Percentiles rank a stretch among this genome's conserved stretches.
These are phyloP conservation scores for Sophora flavescens DNA, from an alignment of 306 rosid genomes.

Conservation along the genomic window DNA sequence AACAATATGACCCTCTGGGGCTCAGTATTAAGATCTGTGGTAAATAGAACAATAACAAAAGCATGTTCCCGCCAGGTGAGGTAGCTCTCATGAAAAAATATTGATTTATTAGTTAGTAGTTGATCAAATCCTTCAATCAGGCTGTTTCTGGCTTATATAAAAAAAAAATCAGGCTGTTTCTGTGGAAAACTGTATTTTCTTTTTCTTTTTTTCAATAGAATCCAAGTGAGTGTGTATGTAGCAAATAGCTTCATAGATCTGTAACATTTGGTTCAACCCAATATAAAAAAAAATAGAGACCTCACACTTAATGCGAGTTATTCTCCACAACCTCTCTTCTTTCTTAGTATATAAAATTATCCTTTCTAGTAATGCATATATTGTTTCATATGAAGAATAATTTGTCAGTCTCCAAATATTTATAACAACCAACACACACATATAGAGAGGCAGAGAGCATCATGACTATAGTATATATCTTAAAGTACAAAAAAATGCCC, in stretches of 20 bases:
- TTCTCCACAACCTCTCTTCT: too few species aligned
- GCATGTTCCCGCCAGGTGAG: too few species aligned
- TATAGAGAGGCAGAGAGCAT: background rate
- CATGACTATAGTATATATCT: background rate
- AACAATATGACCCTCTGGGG: constrained; percentile 14
- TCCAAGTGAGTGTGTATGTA: background rate
- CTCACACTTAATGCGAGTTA: too few species aligned
- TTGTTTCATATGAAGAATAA: constrained; percentile 24
- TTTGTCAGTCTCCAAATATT: background rate
- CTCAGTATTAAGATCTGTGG: background rate
- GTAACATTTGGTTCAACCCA: background rate
- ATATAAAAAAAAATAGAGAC: too few species aligned
- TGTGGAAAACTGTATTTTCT: constrained; percentile 5
- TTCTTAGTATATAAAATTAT: too few species aligned
- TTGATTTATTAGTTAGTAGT: background rate
- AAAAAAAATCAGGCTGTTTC: constrained; percentile 4
- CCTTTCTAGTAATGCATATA: background rate
- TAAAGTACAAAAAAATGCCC: too few species aligned
- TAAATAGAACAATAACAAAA: background rate
- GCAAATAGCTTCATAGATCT: constrained; percentile 12
- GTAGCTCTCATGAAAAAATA: constrained; percentile 1
- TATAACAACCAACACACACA: background rate
- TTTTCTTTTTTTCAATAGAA: background rate
- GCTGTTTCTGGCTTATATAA: background rate
- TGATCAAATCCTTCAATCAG: constrained; percentile 4